These are phyloP conservation scores for Tylopilus subfusipes DNA, from an alignment of 768 basidiomycete species.

Conservation along the genomic window DNA sequence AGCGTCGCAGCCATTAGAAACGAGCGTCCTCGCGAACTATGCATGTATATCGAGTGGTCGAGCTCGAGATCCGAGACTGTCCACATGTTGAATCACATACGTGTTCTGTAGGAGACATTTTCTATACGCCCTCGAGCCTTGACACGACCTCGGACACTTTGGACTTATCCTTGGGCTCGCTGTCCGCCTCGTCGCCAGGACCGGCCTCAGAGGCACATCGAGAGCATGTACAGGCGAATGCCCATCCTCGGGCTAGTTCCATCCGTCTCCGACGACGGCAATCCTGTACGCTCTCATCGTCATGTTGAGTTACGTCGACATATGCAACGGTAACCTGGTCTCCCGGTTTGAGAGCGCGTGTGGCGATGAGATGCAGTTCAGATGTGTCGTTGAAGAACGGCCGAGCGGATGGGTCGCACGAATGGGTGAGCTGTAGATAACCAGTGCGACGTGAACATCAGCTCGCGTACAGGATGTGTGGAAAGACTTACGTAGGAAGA, in stretches of 20 bases:
- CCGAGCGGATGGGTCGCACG: constrained; percentile 64
- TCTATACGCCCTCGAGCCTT: constrained; percentile 27
- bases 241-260: constrained; percentile 80
- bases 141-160: constrained; percentile 39
- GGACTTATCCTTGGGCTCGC: constrained; percentile 50
- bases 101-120: not conserved
- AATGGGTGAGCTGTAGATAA: constrained; percentile 54
- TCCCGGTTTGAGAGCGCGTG: constrained; percentile 63
- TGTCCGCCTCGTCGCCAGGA: constrained; percentile 24
- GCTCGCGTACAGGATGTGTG: not conserved
- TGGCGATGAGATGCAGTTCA: constrained; percentile 68
- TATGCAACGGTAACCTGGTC: constrained; percentile 75
- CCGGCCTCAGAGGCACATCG: constrained; percentile 58
- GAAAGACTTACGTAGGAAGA: constrained; percentile 60
- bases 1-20: too few species aligned
- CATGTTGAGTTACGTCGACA: constrained; percentile 60
- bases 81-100: not conserved
- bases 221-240: constrained; percentile 70
- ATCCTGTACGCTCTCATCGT: constrained; percentile 49
- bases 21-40: not conserved
- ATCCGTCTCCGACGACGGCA: constrained; percentile 62
- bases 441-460: not conserved
- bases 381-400: constrained; percentile 69
- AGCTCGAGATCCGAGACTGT: not conserved
- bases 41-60: not conserved